Conservation (phyloP, 2,329 filamentous ascomycete species). For the Botrytis byssoidea region DNA sequence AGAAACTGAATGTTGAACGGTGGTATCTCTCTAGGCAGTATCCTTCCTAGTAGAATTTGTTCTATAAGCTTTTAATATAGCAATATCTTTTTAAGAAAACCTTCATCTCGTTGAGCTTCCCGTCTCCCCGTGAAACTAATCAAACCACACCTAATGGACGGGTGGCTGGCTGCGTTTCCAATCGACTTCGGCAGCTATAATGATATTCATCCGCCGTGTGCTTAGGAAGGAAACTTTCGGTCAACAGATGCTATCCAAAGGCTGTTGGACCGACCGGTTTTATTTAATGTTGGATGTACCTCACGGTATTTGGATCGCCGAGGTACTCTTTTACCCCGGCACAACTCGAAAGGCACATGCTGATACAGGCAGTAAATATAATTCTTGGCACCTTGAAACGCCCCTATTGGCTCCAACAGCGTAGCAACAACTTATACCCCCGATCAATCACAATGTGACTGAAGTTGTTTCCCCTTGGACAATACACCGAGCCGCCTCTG, state of each 20-base stretch:
- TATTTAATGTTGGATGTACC: not conserved
- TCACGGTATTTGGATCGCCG: not conserved
- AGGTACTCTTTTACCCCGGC: not conserved
- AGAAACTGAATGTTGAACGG: not conserved
- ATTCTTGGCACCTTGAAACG: not conserved
- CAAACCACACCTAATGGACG: not conserved
- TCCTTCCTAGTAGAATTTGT: not conserved
- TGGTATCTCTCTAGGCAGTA: not conserved
- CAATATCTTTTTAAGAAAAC: not conserved
- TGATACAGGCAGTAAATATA: not conserved
- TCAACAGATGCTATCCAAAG: not conserved
- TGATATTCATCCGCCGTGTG: not conserved
- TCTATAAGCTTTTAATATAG: constrained; percentile 2
- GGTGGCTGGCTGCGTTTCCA: not conserved
- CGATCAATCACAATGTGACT: not conserved
- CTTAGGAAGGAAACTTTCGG: not conserved
- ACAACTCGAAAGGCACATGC: not conserved
- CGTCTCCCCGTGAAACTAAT: not conserved
- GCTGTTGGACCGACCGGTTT: not conserved
- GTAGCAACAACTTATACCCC: not conserved
- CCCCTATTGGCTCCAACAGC: not conserved
- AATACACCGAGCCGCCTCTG: not conserved
- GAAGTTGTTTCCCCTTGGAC: not conserved
- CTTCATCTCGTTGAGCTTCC: not conserved
- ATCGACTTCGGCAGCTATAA: not conserved